Conservation (phyloP, 164 flowering plant genomes). For the Piper betle region DNA sequence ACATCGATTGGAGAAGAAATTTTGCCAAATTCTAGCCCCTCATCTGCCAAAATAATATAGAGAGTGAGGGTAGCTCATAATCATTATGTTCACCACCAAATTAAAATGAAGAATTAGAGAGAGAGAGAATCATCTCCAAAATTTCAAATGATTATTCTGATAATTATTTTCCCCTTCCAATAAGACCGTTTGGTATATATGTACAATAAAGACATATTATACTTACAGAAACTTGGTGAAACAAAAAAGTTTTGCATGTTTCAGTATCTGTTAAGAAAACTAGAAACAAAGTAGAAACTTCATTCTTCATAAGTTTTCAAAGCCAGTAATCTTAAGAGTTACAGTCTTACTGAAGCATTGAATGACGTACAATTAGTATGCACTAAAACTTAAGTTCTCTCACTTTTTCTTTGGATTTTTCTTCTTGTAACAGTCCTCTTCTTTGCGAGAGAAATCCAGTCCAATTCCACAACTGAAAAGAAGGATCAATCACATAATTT, state of each 20-base stretch:
- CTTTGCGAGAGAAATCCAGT: slow-evolving; percentile 6
- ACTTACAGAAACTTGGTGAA: no score
- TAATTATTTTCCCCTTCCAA: no score
- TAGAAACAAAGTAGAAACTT: no score
- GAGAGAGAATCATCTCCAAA: not conserved
- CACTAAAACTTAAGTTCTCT: not conserved
- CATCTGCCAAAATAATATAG: no score
- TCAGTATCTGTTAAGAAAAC: no score
- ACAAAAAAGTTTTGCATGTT: no score
- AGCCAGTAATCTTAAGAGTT: not conserved
- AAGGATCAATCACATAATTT: not conserved
- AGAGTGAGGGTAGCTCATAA: no score
- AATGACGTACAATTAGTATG: not conserved
- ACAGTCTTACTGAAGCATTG: not conserved
- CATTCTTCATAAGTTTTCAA: not conserved
- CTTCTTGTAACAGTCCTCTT: slow-evolving; percentile 4
- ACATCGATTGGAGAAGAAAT: not conserved
- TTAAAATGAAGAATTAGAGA: not conserved
- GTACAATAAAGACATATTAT: no score
- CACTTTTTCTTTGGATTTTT: slow-evolving; percentile 13
- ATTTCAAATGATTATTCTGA: not conserved
- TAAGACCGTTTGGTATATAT: no score
- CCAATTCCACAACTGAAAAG: slow-evolving; percentile 9
- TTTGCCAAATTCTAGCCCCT: not conserved
- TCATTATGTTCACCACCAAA: no score